Evolutionary conservation across 371 early-diverging fungal genomes (phyloP), one percentile per base, ranked within the genome.

Genomic region (Mucor sp.): DNA sequence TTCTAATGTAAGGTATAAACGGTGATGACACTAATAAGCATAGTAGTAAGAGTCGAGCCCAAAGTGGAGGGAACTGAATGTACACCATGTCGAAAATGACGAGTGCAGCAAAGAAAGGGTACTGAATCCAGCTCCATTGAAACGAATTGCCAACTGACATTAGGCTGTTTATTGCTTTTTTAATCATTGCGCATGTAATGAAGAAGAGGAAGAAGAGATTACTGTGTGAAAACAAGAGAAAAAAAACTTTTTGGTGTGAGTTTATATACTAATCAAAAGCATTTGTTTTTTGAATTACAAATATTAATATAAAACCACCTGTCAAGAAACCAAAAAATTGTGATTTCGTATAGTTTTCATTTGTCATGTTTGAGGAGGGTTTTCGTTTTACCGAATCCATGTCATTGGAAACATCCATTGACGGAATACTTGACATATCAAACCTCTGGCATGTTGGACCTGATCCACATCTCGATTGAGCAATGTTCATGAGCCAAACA

Each of bases 1-100:
- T 79, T 70, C 77, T 70, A 27, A 83, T 53, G 56, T 79, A 80
- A 15, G 83, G 83, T 56, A 81, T 73, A 6, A 56, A 61, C 21
- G 68, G 68, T 37, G 75, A 73, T 15, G 74, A 19, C 6, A 72
- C 17, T 12, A 74, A 67, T 28, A 65, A 30, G 3, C 57, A 27
- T 21, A 60, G 67, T 33, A 82, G n/a, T 14, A 76, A 14, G 0
- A 76, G 28, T 28, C 81, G 69, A 23, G 27, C 39, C 70, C 70
- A 69, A 28, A 71, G 64, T 0, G 76, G 70, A 14, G 78, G 78
- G 8, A 67, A 70, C 43, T 69, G 67, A 30, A 81, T 78, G 43
- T 71, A 67, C 28, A 60, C 48, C 43, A 81, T 60, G 23, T 76
- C 76, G 15, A 74, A 56, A 33, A 67, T 47, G 23, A 68, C 39